Conservation (phyloP, 1,284 basidiomycete genomes). For the Ustilago crameri region DNA sequence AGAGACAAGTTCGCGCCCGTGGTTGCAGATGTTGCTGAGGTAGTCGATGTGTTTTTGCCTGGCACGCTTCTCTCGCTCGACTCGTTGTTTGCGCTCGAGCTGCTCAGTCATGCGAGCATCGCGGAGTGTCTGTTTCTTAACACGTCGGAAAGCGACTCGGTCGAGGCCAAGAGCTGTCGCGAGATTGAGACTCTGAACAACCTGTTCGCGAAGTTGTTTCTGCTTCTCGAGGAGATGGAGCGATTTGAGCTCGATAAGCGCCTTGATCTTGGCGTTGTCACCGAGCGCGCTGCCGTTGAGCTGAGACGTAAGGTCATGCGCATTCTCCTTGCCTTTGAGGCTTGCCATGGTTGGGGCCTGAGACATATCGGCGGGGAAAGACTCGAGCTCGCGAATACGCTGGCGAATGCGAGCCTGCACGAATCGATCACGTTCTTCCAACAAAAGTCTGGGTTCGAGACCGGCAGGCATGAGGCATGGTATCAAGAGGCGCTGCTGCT, state of each 20-base stretch:
- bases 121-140: slow-evolving; percentile 85
- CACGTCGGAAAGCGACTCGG: slow-evolving; percentile 87
- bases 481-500: slow-evolving; percentile 82
- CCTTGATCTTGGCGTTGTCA: slow-evolving; percentile 79
- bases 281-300: slow-evolving; percentile 45
- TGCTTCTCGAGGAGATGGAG: slow-evolving; percentile 93
- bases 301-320: slow-evolving; percentile 26
- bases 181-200: slow-evolving; percentile 87
- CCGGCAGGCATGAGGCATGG: slow-evolving; percentile 92
- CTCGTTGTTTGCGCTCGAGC: slow-evolving; percentile 89
- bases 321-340: slow-evolving; percentile 48
- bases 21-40: slow-evolving; percentile 84
- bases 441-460: slow-evolving; percentile 87
- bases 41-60: slow-evolving; percentile 98
- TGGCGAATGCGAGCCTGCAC: slow-evolving; percentile 90
- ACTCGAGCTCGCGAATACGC: slow-evolving; percentile 88
- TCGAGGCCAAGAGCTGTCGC: slow-evolving; percentile 88
- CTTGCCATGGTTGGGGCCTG: slow-evolving; percentile 57
- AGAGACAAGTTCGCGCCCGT: slow-evolving; percentile 80
- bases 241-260: slow-evolving; percentile 92
- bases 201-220: slow-evolving; percentile 82
- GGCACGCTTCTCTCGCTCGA: slow-evolving; percentile 89
- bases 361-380: slow-evolving; percentile 79
- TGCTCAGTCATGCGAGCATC: slow-evolving; percentile 91
- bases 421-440: slow-evolving; percentile 90